phyloP scores from a whole-genome alignment of 805 yeast genomes.

The Kregervanrija delftensis region DNA sequence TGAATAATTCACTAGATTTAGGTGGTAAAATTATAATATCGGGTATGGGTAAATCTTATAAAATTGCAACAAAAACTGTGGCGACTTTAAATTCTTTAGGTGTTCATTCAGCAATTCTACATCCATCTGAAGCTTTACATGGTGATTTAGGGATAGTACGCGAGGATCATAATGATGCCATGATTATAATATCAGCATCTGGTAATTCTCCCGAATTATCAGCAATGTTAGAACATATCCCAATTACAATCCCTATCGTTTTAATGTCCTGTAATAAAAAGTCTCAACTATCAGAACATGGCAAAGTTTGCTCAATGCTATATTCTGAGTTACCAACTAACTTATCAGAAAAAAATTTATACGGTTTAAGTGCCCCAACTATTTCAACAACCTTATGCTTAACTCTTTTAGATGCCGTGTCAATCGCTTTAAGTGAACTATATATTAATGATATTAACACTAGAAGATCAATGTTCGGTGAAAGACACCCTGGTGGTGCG shows the following conservation, averaged over 20 bases:
- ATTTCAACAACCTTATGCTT: constrained; percentile 73
- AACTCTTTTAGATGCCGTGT: constrained; percentile 71
- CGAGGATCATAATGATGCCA: constrained; percentile 45
- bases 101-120: constrained; percentile 58
- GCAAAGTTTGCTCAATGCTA: constrained; percentile 45
- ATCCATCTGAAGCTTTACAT: constrained; percentile 84
- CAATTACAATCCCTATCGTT: constrained; percentile 45
- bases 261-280: constrained; percentile 55
- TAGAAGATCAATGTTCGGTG: constrained; percentile 53
- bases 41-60: constrained; percentile 82
- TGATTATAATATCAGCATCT: constrained; percentile 67
- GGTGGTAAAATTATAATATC: constrained; percentile 69
- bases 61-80: constrained; percentile 69
- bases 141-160: constrained; percentile 78
- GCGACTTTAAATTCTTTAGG: constrained; percentile 82
- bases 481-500: constrained; percentile 87
- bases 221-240: constrained; percentile 50
- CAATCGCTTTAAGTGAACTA: constrained; percentile 66
- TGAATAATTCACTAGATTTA: constrained; percentile 35
- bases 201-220: constrained; percentile 79
- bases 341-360: constrained; percentile 53
- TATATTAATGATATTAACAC: constrained; percentile 48
- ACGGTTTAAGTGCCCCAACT: constrained; percentile 86
- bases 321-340: constrained; percentile 55
- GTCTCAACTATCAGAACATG: constrained; percentile 47